phyloP scores from a whole-genome alignment of 2,329 filamentous ascomycete species.

The Penicillium sp. region DNA sequence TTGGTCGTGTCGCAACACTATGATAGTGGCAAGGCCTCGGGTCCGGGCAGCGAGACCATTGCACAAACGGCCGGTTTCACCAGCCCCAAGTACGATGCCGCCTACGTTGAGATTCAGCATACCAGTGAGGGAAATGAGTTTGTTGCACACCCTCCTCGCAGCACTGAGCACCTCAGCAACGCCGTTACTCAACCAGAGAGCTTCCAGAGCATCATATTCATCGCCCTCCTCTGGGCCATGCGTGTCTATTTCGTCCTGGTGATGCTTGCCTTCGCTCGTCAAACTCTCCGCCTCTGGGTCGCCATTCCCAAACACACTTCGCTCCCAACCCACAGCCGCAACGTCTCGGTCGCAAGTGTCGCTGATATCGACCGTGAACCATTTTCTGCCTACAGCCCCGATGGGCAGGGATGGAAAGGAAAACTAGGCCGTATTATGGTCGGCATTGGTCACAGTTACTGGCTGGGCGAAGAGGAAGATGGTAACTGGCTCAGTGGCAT shows the following conservation, averaged over 20 bases:
- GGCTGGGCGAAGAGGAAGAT: constrained; percentile 70
- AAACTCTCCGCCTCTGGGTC: constrained; percentile 68
- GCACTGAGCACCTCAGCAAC: constrained; percentile 59
- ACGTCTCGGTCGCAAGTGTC: constrained; percentile 51
- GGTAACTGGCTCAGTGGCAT: constrained; percentile 71
- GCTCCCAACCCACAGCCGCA: constrained; percentile 47
- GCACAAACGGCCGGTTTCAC: constrained; percentile 69
- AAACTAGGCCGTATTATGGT: constrained; percentile 80
- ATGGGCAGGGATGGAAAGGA: constrained; percentile 79
- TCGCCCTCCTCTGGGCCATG: constrained; percentile 73
- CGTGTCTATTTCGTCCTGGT: constrained; percentile 83
- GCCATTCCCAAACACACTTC: constrained; percentile 46
- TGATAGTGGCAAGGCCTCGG: constrained; percentile 48
- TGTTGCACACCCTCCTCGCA: constrained; percentile 52
- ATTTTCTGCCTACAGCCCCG: constrained; percentile 70
- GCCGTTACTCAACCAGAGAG: constrained; percentile 68
- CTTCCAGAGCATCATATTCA: constrained; percentile 77
- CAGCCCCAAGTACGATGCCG: constrained; percentile 64
- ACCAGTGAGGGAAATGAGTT: constrained; percentile 48
- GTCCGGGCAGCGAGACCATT: constrained; percentile 61
- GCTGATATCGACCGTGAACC: constrained; percentile 62
- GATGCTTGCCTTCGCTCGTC: constrained; percentile 79
- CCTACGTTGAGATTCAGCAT: constrained; percentile 57
- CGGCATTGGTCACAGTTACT: constrained; percentile 73
- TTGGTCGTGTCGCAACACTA: constrained; percentile 68